These are phyloP conservation scores for Macrolepiota albuminosa DNA, from an alignment of 768 basidiomycete species.

Conservation along the genomic window DNA sequence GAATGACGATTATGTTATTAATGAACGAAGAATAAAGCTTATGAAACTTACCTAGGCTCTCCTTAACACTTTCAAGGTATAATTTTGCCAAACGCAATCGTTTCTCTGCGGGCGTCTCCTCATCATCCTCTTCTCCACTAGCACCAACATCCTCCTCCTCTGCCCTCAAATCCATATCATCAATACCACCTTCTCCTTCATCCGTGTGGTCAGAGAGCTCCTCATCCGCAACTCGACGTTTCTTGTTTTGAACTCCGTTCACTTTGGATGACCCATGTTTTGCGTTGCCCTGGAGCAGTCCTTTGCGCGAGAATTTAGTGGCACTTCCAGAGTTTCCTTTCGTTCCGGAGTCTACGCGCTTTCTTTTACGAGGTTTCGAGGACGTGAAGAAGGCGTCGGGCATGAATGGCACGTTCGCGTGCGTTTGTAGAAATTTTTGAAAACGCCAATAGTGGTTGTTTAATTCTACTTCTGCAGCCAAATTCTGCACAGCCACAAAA, in stretches of 20 bases:
- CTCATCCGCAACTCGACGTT: conserved; percentile 41
- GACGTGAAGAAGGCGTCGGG: conserved; percentile 80
- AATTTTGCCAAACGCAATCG: conserved; percentile 85
- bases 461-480: background rate
- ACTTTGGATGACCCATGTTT: conserved; percentile 22
- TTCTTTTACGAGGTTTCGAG: conserved; percentile 57
- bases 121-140: conserved; percentile 79
- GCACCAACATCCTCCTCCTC: conserved; percentile 42
- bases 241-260: conserved; percentile 24
- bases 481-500: conserved; percentile 5
- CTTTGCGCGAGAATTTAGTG: conserved; percentile 25
- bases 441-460: background rate
- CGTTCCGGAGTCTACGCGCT: conserved; percentile 36
- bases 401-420: conserved; percentile 37
- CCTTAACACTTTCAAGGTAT: conserved; percentile 83
- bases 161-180: conserved; percentile 69
- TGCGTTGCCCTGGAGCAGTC: conserved; percentile 14
- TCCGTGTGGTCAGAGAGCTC: conserved; percentile 66
- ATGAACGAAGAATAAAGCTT: background rate
- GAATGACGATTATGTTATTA: background rate
- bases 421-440: conserved; percentile 4
- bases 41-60: conserved; percentile 54
- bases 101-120: conserved; percentile 93
- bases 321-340: conserved; percentile 17
- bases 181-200: conserved; percentile 49